phyloP scores from a whole-genome alignment of 495 filamentous ascomycete species.

The Podospora didyma region DNA sequence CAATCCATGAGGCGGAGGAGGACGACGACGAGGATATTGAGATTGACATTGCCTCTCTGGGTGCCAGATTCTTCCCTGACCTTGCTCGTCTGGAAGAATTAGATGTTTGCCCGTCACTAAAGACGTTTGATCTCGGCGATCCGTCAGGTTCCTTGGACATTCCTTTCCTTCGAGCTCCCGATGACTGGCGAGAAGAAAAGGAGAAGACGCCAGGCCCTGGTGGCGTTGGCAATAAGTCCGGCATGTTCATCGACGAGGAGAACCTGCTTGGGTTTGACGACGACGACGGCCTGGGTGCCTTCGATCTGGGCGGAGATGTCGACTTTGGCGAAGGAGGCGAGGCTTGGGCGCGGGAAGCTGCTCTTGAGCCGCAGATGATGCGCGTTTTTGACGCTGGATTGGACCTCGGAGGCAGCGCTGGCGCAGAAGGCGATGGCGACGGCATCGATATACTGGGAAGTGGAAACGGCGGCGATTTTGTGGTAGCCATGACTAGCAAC shows the following conservation, averaged over 20 bases:
- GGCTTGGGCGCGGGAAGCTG: constrained; percentile 66
- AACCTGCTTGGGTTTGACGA: constrained; percentile 78
- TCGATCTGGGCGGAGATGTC: constrained; percentile 64
- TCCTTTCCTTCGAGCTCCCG: constrained; percentile 84
- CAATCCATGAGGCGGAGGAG: constrained; percentile 30
- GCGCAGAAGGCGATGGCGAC: constrained; percentile 56
- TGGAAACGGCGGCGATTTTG: constrained; percentile 57
- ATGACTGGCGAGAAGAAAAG: constrained; percentile 70
- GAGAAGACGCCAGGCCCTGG: constrained; percentile 46
- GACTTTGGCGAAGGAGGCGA: constrained; percentile 76
- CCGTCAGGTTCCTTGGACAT: constrained; percentile 80
- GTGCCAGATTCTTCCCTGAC: constrained; percentile 81
- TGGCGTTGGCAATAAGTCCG: constrained; percentile 62
- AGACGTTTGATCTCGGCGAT: constrained; percentile 86
- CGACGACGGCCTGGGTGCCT: constrained; percentile 70
- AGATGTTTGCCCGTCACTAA: constrained; percentile 92
- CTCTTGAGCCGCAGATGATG: constrained; percentile 59
- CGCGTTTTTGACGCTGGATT: constrained; percentile 54
- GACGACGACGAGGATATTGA: constrained; percentile 52
- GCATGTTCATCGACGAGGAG: constrained; percentile 79
- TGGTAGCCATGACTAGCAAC: constrained; percentile 65
- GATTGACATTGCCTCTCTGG: constrained; percentile 73
- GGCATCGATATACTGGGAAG: constrained; percentile 57
- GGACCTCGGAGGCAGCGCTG: constrained; percentile 47
- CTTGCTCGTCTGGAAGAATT: constrained; percentile 71